Conservation (phyloP, 2,329 filamentous ascomycete species). For the Periconia sp. region DNA sequence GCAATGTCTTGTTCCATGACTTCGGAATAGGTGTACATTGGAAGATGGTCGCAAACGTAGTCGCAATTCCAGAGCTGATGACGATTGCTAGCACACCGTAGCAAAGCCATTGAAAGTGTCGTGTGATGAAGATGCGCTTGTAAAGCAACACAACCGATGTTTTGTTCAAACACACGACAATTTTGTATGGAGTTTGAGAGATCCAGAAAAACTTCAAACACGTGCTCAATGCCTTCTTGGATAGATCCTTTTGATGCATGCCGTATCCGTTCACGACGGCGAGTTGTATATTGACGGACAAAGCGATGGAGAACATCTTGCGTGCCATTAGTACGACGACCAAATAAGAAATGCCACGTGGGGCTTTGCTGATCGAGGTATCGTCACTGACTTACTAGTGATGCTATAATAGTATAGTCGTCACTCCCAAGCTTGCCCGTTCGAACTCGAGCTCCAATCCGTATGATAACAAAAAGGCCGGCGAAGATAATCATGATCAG, state of each 20-base stretch:
- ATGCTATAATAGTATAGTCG: constrained; percentile 5
- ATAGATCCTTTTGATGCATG: constrained; percentile 3
- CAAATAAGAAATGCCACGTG: too few species aligned
- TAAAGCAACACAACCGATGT: constrained; percentile 5
- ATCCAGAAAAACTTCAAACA: constrained; percentile 4
- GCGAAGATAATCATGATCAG: constrained; percentile 5
- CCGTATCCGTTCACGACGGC: constrained; percentile 5
- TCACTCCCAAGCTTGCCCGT: neutral
- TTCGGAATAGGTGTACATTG: constrained; percentile 7
- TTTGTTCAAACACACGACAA: constrained; percentile 8
- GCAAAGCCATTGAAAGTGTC: constrained; percentile 2
- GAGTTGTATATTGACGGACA: constrained; percentile 5
- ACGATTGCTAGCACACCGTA: constrained; percentile 1
- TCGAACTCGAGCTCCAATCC: constrained; percentile 1
- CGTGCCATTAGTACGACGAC: too few species aligned
- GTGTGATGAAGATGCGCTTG: constrained; percentile 5
- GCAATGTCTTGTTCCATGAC: constrained; percentile 7
- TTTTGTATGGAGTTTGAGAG: constrained; percentile 4
- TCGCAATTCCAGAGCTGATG: constrained; percentile 4
- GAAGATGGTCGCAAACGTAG: constrained; percentile 7
- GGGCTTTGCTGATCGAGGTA: neutral
- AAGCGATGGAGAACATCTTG: constrained; percentile 1
- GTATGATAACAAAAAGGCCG: constrained; percentile 1
- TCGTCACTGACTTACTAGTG: neutral
- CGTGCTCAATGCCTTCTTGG: neutral